A percentile compares a stretch with the other conserved stretches of the same genome.
Conservation (phyloP, 106 monocot genomes). For the Acorus gramineus region DNA sequence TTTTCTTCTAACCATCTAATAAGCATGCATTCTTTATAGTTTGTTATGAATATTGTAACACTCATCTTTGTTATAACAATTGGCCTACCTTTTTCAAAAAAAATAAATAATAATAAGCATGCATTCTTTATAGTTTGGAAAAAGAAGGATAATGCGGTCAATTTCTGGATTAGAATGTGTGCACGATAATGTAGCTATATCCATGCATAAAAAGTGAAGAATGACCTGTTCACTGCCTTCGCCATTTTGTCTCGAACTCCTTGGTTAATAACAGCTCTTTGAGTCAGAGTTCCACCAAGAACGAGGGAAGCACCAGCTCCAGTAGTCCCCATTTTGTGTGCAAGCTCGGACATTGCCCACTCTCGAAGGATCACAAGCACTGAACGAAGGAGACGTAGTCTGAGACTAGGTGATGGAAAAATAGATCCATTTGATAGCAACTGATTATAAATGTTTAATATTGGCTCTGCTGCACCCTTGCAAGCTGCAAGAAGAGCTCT, state of each 20-base stretch:
- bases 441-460: conserved; percentile 72
- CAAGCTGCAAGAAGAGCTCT: conserved; percentile 86
- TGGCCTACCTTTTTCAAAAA: too few relatives aligned
- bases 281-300: conserved; percentile 25
- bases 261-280: conserved; percentile 35
- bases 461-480: conserved; percentile 59
- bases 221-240: conserved; percentile 78
- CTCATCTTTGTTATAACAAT: too few relatives aligned
- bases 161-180: too few relatives aligned
- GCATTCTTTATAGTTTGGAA: neutral
- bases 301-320: conserved; percentile 40
- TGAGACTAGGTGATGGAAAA: conserved; percentile 50
- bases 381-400: conserved; percentile 73
- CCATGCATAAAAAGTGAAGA: neutral
- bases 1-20: too few relatives aligned
- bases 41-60: too few relatives aligned
- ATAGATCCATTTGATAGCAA: conserved; percentile 64
- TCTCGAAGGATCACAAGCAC: conserved; percentile 74
- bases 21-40: neutral
- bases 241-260: conserved; percentile 74
- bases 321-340: conserved; percentile 33
- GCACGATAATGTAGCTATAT: too few relatives aligned
- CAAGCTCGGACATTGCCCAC: conserved; percentile 56
- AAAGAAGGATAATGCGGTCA: neutral
- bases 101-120: too few relatives aligned